phyloP scores from a whole-genome alignment of 192 early-diverging fungal genomes.

The Oehlia diaphana region DNA sequence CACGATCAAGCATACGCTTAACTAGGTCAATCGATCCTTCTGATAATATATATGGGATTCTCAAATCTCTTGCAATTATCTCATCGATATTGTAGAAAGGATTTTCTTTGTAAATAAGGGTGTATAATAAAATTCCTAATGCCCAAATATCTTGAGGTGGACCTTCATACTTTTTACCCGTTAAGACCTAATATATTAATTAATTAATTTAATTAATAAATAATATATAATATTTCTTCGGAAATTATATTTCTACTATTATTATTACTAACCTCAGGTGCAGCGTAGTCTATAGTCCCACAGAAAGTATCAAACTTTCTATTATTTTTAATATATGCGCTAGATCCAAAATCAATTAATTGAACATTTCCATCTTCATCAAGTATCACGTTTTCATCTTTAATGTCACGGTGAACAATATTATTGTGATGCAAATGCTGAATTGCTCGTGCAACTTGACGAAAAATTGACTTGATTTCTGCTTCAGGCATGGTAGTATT shows the following conservation, averaged over 20 bases:
- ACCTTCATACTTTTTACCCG: conserved; percentile 66
- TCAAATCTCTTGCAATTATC: conserved; percentile 57
- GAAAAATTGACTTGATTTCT: conserved; percentile 57
- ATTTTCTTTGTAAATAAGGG: conserved; percentile 69
- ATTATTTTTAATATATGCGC: conserved; percentile 57
- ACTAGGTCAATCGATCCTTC: conserved; percentile 63
- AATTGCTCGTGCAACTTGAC: conserved; percentile 58
- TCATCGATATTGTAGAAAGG: conserved; percentile 72
- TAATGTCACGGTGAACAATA: conserved; percentile 84
- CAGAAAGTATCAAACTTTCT: conserved; percentile 66
- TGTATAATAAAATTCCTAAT: conserved; percentile 76
- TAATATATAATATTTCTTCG: background rate
- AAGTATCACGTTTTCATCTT: conserved; percentile 87
- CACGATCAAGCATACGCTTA: conserved; percentile 71
- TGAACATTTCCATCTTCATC: conserved; percentile 60
- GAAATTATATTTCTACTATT: too few species aligned
- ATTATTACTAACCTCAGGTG: conserved; percentile 58
- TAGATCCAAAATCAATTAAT: conserved; percentile 83
- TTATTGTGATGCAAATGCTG: conserved; percentile 60
- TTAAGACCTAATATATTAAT: conserved; percentile 36
- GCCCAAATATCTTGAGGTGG: conserved; percentile 86
- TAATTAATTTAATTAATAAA: background rate
- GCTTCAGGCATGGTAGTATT: conserved; percentile 53
- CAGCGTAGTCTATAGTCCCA: conserved; percentile 76
- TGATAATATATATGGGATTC: conserved; percentile 57